Conservation (phyloP, 2,329 filamentous ascomycete species). For the Pseudocercospora fijiensis region DNA sequence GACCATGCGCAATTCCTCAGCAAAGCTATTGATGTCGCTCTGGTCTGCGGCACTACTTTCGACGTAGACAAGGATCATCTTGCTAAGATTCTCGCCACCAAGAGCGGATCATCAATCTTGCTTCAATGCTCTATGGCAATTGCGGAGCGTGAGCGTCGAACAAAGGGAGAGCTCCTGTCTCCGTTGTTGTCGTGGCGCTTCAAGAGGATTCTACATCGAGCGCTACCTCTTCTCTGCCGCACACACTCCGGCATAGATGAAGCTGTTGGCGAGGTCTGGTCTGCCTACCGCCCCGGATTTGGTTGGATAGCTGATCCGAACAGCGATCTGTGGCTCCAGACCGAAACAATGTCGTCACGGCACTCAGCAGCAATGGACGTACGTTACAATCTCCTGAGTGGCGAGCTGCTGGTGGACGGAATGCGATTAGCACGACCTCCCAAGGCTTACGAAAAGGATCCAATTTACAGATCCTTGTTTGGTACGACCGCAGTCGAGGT, state of each 20-base stretch:
- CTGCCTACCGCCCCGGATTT: constrained; percentile 26
- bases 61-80: constrained; percentile 28
- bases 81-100: constrained; percentile 18
- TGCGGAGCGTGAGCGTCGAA: constrained; percentile 17
- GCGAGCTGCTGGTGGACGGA: constrained; percentile 52
- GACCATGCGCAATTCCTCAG: constrained; percentile 31
- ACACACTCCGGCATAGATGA: constrained; percentile 19
- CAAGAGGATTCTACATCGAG: constrained; percentile 23
- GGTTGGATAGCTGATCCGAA: constrained; percentile 3
- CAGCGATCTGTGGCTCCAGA: constrained; percentile 9
- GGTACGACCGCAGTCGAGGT: constrained; percentile 53
- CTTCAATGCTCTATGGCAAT: constrained; percentile 24
- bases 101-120: constrained; percentile 20
- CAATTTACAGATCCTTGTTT: constrained; percentile 54
- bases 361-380: constrained; percentile 28
- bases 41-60: constrained; percentile 57
- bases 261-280: constrained; percentile 42
- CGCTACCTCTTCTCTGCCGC: constrained; percentile 5
- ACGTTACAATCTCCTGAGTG: constrained; percentile 50
- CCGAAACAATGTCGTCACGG: neutral
- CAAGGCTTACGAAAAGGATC: constrained; percentile 47
- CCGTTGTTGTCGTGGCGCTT: constrained; percentile 4
- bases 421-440: constrained; percentile 56
- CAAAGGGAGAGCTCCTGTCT: neutral
- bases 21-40: constrained; percentile 53